Percentiles rank a stretch among this genome's conserved stretches.
phyloP scores from a whole-genome alignment of 306 rosid species.

The Psophocarpus tetragonolobus region DNA sequence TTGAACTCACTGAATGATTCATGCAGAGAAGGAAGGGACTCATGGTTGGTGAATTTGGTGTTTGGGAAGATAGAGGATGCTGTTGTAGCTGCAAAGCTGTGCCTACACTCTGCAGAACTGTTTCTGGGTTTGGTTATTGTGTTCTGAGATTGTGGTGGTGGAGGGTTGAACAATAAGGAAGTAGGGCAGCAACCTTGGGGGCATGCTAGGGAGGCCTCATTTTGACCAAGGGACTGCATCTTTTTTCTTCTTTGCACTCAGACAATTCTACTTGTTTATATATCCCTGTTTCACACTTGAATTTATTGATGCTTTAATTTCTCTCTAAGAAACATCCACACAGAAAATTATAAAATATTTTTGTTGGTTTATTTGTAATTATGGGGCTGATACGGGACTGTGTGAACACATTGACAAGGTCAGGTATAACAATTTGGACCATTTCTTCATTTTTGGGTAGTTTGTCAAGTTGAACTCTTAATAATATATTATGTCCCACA shows the following conservation, averaged over 20 bases:
- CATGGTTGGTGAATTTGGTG: slow-evolving; percentile 85
- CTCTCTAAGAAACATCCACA: not conserved
- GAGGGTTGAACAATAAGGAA: slow-evolving; percentile 46
- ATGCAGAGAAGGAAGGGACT: slow-evolving; percentile 73
- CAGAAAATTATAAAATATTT: slow-evolving; percentile 11
- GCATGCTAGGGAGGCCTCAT: slow-evolving; percentile 54
- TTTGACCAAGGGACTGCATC: slow-evolving; percentile 59
- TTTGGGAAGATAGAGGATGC: slow-evolving; percentile 75
- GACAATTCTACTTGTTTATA: slow-evolving; percentile 31
- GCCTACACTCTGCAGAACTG: slow-evolving; percentile 72
- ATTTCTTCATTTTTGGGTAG: not conserved
- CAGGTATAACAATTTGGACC: slow-evolving; percentile 38
- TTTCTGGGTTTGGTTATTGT: slow-evolving; percentile 47
- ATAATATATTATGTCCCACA: slow-evolving; percentile 14
- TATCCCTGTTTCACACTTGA: not conserved
- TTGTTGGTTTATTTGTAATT: slow-evolving; percentile 19
- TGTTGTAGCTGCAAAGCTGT: slow-evolving; percentile 60
- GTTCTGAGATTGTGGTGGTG: slow-evolving; percentile 40
- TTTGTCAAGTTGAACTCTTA: slow-evolving; percentile 34
- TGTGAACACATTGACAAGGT: slow-evolving; percentile 46
- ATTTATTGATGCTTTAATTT: slow-evolving; percentile 26
- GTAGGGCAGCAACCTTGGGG: slow-evolving; percentile 67
- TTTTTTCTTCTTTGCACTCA: slow-evolving; percentile 16
- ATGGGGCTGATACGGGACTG: slow-evolving; percentile 27
- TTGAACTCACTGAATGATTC: slow-evolving; percentile 67